These are phyloP conservation scores for Termitomyces sp. DNA, from an alignment of 768 basidiomycete species.

Conservation along the genomic window DNA sequence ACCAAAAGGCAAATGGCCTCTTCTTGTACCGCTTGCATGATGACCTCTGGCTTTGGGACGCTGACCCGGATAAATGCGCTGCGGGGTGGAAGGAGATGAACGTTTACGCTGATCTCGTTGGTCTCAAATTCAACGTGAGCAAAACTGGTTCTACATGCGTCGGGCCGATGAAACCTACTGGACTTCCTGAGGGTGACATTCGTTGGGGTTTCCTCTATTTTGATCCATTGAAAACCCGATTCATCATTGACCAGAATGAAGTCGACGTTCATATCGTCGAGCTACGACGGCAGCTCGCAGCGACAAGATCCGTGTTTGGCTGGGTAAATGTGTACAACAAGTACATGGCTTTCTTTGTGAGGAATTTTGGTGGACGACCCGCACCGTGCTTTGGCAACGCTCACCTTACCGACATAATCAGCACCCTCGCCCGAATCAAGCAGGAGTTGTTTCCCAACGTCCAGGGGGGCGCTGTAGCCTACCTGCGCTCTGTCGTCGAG, in stretches of 20 bases:
- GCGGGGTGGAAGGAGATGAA: conserved; percentile 37
- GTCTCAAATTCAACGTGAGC: conserved; percentile 32
- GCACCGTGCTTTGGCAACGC: conserved; percentile 17
- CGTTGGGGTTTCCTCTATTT: conserved; percentile 18
- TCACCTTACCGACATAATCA: conserved; percentile 16
- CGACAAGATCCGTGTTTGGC: conserved; percentile 26
- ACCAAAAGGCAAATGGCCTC: conserved; percentile 33
- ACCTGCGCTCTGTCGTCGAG: conserved; percentile 20
- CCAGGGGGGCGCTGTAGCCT: conserved; percentile 16
- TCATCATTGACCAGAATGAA: conserved; percentile 20
- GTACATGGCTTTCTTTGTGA: conserved; percentile 23
- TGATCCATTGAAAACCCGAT: conserved; percentile 1
- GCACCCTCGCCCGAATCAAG: conserved; percentile 22
- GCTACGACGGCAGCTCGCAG: conserved; percentile 23
- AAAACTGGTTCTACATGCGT: conserved; percentile 38
- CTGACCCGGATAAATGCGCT: conserved; percentile 24
- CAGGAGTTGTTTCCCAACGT: conserved; percentile 18
- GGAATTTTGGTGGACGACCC: conserved; percentile 25
- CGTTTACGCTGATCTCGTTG: conserved; percentile 32
- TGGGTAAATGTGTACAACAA: conserved; percentile 28
- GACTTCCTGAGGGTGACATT: conserved; percentile 15
- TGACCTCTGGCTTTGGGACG: conserved; percentile 39
- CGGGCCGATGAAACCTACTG: conserved; percentile 12
- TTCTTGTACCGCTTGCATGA: conserved; percentile 41
- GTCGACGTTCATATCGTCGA: conserved; percentile 24